Evolutionary conservation across 306 rosid species (phyloP).

Genomic region (Cucurbita pepo): DNA sequence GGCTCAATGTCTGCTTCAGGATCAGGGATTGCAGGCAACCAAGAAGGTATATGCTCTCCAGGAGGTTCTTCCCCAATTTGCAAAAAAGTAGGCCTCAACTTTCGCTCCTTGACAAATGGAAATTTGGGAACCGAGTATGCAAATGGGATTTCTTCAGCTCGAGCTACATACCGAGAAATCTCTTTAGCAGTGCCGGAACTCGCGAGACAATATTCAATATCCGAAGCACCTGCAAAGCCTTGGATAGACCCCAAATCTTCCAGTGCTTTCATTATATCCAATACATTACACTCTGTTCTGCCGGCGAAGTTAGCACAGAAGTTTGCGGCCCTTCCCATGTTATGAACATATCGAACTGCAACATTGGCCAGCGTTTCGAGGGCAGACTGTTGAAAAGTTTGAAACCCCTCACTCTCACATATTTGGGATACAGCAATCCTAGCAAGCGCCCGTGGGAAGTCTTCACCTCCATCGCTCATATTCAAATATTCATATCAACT

Average conservation of each 20-base stretch:
- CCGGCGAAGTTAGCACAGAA: slow-evolving; percentile 54
- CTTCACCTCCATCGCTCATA: slow-evolving; percentile 84
- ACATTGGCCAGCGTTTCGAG: slow-evolving; percentile 43
- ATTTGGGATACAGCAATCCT: slow-evolving; percentile 57
- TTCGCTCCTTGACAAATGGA: slow-evolving; percentile 48
- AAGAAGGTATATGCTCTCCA: slow-evolving; percentile 55
- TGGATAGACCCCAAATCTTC: slow-evolving; percentile 56
- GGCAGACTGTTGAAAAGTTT: slow-evolving; percentile 59
- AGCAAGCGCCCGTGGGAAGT: slow-evolving; percentile 46
- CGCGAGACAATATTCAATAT: slow-evolving; percentile 51
- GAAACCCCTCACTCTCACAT: slow-evolving; percentile 74
- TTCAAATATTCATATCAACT: slow-evolving; percentile 75
- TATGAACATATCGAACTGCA: slow-evolving; percentile 30
- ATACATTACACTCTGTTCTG: slow-evolving; percentile 42
- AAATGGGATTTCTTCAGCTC: slow-evolving; percentile 36
- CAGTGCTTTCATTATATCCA: slow-evolving; percentile 60
- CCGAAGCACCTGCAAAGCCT: slow-evolving; percentile 67
- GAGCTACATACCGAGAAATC: slow-evolving; percentile 34
- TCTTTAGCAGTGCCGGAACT: slow-evolving; percentile 43
- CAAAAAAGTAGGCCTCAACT: slow-evolving; percentile 32
- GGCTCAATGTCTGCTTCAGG: slow-evolving; percentile 24
- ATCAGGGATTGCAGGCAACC: slow-evolving; percentile 82
- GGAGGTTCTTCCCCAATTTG: slow-evolving; percentile 52
- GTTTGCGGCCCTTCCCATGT: slow-evolving; percentile 49
- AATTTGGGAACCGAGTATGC: slow-evolving; percentile 41